phyloP scores from a whole-genome alignment of 2,329 filamentous ascomycete genomes.

The Didymella exigua region DNA sequence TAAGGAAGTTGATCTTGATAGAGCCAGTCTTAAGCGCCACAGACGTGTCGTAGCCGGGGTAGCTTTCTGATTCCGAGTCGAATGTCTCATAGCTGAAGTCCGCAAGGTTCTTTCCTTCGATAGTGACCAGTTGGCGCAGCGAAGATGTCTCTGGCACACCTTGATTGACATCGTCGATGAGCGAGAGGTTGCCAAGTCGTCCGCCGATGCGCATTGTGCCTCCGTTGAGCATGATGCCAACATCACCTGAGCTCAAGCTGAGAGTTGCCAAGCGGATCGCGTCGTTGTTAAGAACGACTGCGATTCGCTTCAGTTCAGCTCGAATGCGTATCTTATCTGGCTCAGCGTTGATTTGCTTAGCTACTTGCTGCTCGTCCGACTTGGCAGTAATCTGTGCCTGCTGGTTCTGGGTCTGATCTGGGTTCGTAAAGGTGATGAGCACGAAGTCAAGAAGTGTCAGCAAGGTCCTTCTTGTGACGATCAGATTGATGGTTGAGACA shows the following conservation, averaged over 20 bases:
- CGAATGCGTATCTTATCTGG: slow-evolving; percentile 88
- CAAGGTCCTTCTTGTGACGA: slow-evolving; percentile 91
- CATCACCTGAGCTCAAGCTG: slow-evolving; percentile 88
- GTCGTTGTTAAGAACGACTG: slow-evolving; percentile 95
- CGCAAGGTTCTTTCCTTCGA: slow-evolving; percentile 92
- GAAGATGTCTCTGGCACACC: slow-evolving; percentile 82
- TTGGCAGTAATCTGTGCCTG: slow-evolving; percentile 39
- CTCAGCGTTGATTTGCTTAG: slow-evolving; percentile 50
- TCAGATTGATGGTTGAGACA: slow-evolving; percentile 93
- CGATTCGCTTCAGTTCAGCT: slow-evolving; percentile 89
- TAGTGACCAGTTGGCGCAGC: slow-evolving; percentile 85
- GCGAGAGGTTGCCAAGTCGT: slow-evolving; percentile 81
- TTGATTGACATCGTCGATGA: slow-evolving; percentile 92
- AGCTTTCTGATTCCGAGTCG: slow-evolving; percentile 73
- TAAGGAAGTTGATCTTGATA: slow-evolving; percentile 94
- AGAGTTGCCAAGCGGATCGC: slow-evolving; percentile 92
- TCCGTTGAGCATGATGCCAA: slow-evolving; percentile 85
- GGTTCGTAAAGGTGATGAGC: slow-evolving; percentile 83
- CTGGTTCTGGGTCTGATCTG: slow-evolving; percentile 55
- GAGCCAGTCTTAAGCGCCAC: slow-evolving; percentile 90
- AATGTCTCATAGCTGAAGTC: slow-evolving; percentile 99
- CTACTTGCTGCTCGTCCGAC: slow-evolving; percentile 44
- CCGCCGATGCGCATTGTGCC: slow-evolving; percentile 87
- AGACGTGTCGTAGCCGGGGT: slow-evolving; percentile 93
- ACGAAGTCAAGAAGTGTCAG: slow-evolving; percentile 94